A percentile compares a stretch with the other conserved stretches of the same genome.
Conservation (phyloP, 805 yeast species). For the Metschnikowia proteae region DNA sequence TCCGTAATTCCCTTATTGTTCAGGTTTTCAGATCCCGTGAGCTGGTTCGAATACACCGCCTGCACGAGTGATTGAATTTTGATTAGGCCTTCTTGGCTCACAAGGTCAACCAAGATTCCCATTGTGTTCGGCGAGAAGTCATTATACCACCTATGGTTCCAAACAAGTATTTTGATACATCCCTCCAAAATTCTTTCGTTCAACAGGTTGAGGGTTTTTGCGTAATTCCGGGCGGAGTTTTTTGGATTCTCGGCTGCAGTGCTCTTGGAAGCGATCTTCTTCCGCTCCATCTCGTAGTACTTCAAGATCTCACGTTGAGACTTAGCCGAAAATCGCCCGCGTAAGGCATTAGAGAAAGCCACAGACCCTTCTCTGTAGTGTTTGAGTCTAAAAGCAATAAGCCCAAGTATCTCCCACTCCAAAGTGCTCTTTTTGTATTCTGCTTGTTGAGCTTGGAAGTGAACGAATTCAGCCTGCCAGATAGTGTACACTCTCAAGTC, state of each 20-base stretch:
- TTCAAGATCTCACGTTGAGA: constrained; percentile 71
- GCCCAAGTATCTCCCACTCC: constrained; percentile 92
- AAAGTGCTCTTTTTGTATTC: constrained; percentile 71
- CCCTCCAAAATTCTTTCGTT: constrained; percentile 63
- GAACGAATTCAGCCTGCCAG: constrained; percentile 90
- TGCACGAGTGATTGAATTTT: constrained; percentile 70
- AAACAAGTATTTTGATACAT: constrained; percentile 78
- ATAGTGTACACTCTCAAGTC: constrained; percentile 79
- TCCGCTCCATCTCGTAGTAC: constrained; percentile 54
- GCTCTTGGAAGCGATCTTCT: constrained; percentile 29
- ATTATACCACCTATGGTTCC: constrained; percentile 97
- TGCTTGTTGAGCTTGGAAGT: constrained; percentile 83
- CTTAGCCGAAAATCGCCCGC: constrained; percentile 73
- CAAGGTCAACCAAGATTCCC: constrained; percentile 54
- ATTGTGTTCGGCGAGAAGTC: constrained; percentile 76
- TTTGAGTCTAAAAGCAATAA: constrained; percentile 78
- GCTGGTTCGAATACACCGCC: constrained; percentile 51
- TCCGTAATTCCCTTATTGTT: constrained; percentile 52
- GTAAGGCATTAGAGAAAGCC: constrained; percentile 73
- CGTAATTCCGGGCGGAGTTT: constrained; percentile 28
- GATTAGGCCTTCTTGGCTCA: constrained; percentile 72
- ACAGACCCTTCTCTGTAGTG: constrained; percentile 83
- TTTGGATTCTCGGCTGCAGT: constrained; percentile 9
- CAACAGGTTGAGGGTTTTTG: constrained; percentile 39
- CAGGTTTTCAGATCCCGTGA: constrained; percentile 20